Evolutionary conservation across 176 grass and related monocot genomes (phyloP), one percentile per base, ranked within the genome.

Genomic region (Elymus sibiricus): DNA sequence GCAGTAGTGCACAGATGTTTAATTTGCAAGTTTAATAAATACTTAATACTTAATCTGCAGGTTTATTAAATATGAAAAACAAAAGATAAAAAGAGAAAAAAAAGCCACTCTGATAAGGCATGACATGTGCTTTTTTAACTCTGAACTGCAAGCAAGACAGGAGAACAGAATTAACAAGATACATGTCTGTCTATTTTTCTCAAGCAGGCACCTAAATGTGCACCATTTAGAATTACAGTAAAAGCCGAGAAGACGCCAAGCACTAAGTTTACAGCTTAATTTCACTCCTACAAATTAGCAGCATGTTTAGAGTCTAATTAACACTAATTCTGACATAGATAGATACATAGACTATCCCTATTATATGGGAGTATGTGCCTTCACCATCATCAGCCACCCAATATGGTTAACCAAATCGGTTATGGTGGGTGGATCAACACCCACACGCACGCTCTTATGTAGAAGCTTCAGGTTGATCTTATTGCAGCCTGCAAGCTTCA

Each of bases 381-480:
- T 77, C 59, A 42, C 43, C 64, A 44, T 42, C 53, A 73, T 5
- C 58, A 51, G 75, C 35, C 79, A 83, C 26, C 67, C 37, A 68
- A 86, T 84, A 64, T 87, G 60, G 85, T 95, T 95, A 92, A 92
- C 90, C 81, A 92, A 92, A 80, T 80, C 82, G 26, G 77, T 89
- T 90, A 85, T 78, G 86, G 88, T 86, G 76, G 84, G 85, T 81
- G 80, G 80, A 61, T 69, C 60, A 58, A 75, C 43, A 39, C 29
- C 35, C 82, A 67, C 14, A 80, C 59, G 21, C 19, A 66, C 43
- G 17, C 49, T 16, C 58, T 56, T 60, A 12, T 68, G 10, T 76
- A 79, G 21, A 79, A 84, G 76, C 87, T 91, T 87, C 81, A 84
- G 80, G 26, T 74, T 74, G 3, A 74, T 72, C 61, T n/a, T 65